phyloP scores from a whole-genome alignment of 768 basidiomycete genomes.

The Lentinula edodes region DNA sequence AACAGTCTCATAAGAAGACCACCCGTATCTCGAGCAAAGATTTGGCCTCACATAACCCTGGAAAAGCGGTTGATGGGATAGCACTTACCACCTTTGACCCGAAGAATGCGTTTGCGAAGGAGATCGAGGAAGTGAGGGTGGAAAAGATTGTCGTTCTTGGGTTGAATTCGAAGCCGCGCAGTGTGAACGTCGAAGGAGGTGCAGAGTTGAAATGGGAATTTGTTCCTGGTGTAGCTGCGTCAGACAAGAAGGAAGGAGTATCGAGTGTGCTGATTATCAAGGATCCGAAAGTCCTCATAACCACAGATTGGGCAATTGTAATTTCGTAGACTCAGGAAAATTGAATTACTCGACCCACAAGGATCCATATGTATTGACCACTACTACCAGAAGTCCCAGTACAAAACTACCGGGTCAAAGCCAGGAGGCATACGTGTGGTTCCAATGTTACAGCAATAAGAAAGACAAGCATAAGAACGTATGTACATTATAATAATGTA shows the following conservation, averaged over 20 bases:
- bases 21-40: slow-evolving; percentile 52
- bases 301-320: slow-evolving; percentile 60
- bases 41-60: slow-evolving; percentile 38
- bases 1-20: slow-evolving; percentile 34
- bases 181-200: slow-evolving; percentile 46
- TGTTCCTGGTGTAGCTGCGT: slow-evolving; percentile 48
- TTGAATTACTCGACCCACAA: neutral
- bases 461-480: neutral
- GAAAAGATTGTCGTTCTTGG: slow-evolving; percentile 83
- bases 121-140: slow-evolving; percentile 64
- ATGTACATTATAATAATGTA: neutral
- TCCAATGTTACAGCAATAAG: neutral
- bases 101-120: slow-evolving; percentile 64
- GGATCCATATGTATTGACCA: slow-evolving; percentile 1
- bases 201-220: slow-evolving; percentile 65
- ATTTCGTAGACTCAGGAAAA: slow-evolving; percentile 9
- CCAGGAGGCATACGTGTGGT: neutral
- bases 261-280: slow-evolving; percentile 72
- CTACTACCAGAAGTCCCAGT: neutral
- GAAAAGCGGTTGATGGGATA: slow-evolving; percentile 47
- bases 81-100: slow-evolving; percentile 44
- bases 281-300: slow-evolving; percentile 58
- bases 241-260: slow-evolving; percentile 53
- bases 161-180: slow-evolving; percentile 52
- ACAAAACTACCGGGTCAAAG: neutral